A percentile compares a stretch with the other conserved stretches of the same genome.
These are phyloP conservation scores for Stachybotrys elegans DNA, from an alignment of 2,329 filamentous ascomycete species.

Conservation along the genomic window DNA sequence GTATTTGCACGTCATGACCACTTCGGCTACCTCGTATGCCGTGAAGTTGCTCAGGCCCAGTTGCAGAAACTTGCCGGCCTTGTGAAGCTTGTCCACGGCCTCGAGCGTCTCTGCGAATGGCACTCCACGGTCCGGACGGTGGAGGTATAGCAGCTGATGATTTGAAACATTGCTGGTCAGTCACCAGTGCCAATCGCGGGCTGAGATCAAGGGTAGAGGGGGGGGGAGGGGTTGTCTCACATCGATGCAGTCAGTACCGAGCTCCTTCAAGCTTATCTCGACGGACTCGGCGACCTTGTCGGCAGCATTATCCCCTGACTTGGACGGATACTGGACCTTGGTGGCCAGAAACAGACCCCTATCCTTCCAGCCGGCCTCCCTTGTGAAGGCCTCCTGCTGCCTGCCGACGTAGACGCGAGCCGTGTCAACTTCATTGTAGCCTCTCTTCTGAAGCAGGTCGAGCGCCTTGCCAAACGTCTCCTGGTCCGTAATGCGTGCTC, in stretches of 20 bases:
- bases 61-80: conserved; percentile 77
- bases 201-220: too few species aligned
- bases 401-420: conserved; percentile 69
- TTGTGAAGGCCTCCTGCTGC: conserved; percentile 74
- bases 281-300: conserved; percentile 61
- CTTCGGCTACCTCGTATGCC: conserved; percentile 82
- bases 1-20: conserved; percentile 72
- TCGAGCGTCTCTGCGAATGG: conserved; percentile 77
- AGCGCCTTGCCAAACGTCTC: conserved; percentile 67
- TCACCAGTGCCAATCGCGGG: conserved; percentile 4
- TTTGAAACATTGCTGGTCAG: background rate
- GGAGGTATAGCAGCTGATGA: conserved; percentile 30
- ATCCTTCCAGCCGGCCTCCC: conserved; percentile 71
- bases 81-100: conserved; percentile 75
- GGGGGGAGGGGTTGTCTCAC: conserved; percentile 26
- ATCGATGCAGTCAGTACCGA: conserved; percentile 70
- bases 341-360: conserved; percentile 74
- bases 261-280: conserved; percentile 63
- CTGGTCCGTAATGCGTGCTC: conserved; percentile 65
- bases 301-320: conserved; percentile 55
- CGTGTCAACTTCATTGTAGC: conserved; percentile 83
- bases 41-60: conserved; percentile 82
- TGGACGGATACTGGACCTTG: conserved; percentile 62
- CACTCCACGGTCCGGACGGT: conserved; percentile 50
- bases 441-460: conserved; percentile 69